Evolutionary conservation across 129 eudicot species (phyloP).

Genomic region (Flaveria ramosissima): DNA sequence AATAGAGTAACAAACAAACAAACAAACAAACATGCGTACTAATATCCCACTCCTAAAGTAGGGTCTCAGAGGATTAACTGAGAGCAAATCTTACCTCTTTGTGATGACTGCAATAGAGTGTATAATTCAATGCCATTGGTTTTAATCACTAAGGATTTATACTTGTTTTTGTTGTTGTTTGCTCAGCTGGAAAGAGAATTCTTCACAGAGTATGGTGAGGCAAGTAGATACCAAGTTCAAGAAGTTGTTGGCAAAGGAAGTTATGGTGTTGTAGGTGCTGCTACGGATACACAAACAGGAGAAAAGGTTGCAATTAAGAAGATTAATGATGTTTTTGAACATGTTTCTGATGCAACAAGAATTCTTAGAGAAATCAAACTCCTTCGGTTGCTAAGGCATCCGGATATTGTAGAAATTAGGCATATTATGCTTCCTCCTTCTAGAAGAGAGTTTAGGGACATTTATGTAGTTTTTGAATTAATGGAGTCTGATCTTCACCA

Average conservation of each 20-base stretch:
- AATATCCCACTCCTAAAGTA: no score
- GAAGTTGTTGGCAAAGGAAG: constrained; percentile 91
- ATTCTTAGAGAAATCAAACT: constrained; percentile 83
- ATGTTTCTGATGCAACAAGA: constrained; percentile 87
- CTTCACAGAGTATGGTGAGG: constrained; percentile 86
- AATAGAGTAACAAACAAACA: no score
- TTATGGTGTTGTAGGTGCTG: constrained; percentile 91
- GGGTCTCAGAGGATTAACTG: no score
- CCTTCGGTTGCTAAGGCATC: constrained; percentile 77
- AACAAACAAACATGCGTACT: no score
- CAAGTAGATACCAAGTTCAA: constrained; percentile 66
- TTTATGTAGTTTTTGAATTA: constrained; percentile 68
- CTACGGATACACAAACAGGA: constrained; percentile 59
- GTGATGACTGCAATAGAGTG: not conserved
- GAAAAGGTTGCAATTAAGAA: constrained; percentile 74
- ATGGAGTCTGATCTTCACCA: constrained; percentile 92
- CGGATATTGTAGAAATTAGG: constrained; percentile 79
- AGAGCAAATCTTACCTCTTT: no score
- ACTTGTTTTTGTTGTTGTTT: not conserved
- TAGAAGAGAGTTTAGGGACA: constrained; percentile 73
- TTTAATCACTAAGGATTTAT: not conserved
- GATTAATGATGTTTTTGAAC: constrained; percentile 83
- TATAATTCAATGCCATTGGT: not conserved
- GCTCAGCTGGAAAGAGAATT: constrained; percentile 59
- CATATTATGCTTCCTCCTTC: constrained; percentile 94